phyloP scores from a whole-genome alignment of 164 flowering plant genomes.

The Magnolia officinalis region DNA sequence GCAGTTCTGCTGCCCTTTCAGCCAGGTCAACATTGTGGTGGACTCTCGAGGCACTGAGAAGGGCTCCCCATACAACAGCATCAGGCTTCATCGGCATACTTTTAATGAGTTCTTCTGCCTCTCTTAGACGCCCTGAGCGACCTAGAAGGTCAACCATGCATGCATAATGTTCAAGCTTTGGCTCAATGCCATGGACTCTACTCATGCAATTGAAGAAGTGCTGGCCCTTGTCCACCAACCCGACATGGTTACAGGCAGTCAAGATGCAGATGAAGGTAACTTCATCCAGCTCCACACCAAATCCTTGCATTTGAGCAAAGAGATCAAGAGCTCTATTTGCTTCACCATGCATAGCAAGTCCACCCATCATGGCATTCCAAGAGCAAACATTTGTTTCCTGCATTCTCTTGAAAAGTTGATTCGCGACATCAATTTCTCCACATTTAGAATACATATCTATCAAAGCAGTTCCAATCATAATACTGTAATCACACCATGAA shows the following conservation, averaged over 20 bases:
- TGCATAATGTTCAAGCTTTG: slow-evolving; percentile 8
- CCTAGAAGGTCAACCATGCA: slow-evolving; percentile 14
- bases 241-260: slow-evolving; percentile 9
- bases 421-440: slow-evolving; percentile 5
- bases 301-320: slow-evolving; percentile 1
- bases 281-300: background rate
- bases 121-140: background rate
- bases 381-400: background rate
- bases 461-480: background rate
- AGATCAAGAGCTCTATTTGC: slow-evolving; percentile 4
- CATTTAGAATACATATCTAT: slow-evolving; percentile 11
- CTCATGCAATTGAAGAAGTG: slow-evolving; percentile 4
- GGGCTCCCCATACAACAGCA: slow-evolving; percentile 11
- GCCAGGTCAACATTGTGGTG: slow-evolving; percentile 4
- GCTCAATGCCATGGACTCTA: slow-evolving; percentile 1
- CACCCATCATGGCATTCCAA: slow-evolving; percentile 11
- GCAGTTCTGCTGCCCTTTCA: background rate
- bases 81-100: slow-evolving; percentile 9
- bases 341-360: slow-evolving; percentile 7
- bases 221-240: slow-evolving; percentile 5
- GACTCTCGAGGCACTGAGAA: slow-evolving; percentile 6
- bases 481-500: background rate
- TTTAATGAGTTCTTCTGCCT: slow-evolving; percentile 1
- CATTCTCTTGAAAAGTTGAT: background rate
- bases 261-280: slow-evolving; percentile 6